Evolutionary conservation across 2,329 filamentous ascomycete species (phyloP).

Genomic region (Trichophyton simii): DNA sequence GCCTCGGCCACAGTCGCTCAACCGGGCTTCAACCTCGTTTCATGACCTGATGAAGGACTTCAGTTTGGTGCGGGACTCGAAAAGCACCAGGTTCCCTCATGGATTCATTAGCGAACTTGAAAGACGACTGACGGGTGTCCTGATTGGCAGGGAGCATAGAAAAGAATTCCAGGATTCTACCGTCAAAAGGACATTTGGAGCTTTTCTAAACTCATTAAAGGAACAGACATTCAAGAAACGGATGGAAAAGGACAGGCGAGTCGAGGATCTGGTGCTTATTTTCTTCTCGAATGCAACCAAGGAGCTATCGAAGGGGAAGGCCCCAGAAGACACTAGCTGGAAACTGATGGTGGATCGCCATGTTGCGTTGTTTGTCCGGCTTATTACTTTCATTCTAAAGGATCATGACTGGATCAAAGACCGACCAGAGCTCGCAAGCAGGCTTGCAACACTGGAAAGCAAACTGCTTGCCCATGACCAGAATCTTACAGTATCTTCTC

Average conservation of each 20-base stretch:
- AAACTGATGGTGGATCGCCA: conserved; percentile 88
- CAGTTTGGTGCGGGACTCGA: conserved; percentile 51
- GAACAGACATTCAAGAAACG: conserved; percentile 76
- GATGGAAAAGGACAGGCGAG: conserved; percentile 84
- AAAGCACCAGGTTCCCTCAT: conserved; percentile 59
- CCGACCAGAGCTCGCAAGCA: conserved; percentile 67
- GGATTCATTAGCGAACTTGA: conserved; percentile 58
- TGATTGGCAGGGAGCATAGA: conserved; percentile 69
- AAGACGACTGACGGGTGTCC: conserved; percentile 67
- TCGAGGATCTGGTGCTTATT: conserved; percentile 86
- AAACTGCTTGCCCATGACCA: conserved; percentile 91
- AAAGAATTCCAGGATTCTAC: conserved; percentile 83
- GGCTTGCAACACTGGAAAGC: conserved; percentile 72
- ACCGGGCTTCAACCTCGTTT: conserved; percentile 60
- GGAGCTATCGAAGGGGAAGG: conserved; percentile 67
- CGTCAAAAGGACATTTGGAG: conserved; percentile 87
- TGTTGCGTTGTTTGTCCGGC: conserved; percentile 81
- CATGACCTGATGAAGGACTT: conserved; percentile 86
- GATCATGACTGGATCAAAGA: conserved; percentile 77
- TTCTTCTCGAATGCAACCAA: conserved; percentile 94
- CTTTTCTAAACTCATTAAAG: conserved; percentile 87
- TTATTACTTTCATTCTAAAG: conserved; percentile 67
- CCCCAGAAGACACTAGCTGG: conserved; percentile 72
- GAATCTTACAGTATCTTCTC: conserved; percentile 56
- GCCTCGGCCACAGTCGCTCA: conserved; percentile 48